Evolutionary conservation across 352 stramenopile species (phyloP).

Genomic region (Pythium chondricola): DNA sequence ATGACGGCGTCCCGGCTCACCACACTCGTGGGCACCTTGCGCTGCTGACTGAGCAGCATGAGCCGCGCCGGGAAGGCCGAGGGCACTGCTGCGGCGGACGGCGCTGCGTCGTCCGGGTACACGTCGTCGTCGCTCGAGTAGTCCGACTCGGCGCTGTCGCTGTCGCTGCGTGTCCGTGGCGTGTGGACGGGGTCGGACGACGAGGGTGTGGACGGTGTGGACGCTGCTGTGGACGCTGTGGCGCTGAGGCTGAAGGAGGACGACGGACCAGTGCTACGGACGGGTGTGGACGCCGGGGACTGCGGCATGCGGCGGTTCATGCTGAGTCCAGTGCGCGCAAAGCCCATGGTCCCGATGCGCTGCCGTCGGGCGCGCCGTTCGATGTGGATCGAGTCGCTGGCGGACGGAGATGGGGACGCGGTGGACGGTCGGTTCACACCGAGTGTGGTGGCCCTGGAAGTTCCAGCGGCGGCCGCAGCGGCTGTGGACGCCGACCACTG

Average conservation of each 20-base stretch:
- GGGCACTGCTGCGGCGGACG: slow-evolving; percentile 2
- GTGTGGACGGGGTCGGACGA: no score
- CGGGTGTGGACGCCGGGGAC: background rate
- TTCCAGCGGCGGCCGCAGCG: slow-evolving; percentile 6
- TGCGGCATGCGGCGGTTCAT: slow-evolving; percentile 11
- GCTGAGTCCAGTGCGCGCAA: slow-evolving; percentile 16
- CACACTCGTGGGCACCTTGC: slow-evolving; percentile 62
- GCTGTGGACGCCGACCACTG: slow-evolving; percentile 18
- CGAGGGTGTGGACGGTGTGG: background rate
- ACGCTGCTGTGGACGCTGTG: background rate
- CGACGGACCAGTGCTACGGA: background rate
- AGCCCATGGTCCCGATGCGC: slow-evolving; percentile 43
- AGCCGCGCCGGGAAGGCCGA: slow-evolving; percentile 71
- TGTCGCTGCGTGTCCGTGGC: slow-evolving; percentile 44
- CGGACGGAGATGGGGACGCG: slow-evolving; percentile 2
- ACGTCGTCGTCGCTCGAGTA: slow-evolving; percentile 54
- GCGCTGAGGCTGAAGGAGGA: slow-evolving; percentile 6
- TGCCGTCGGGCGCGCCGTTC: slow-evolving; percentile 38
- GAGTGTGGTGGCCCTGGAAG: no score
- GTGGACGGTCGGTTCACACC: background rate
- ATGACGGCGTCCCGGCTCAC: slow-evolving; percentile 78
- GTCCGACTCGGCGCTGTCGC: slow-evolving; percentile 33
- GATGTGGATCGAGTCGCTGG: background rate
- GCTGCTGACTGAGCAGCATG: slow-evolving; percentile 75
- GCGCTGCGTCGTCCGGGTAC: slow-evolving; percentile 40